phyloP scores from a whole-genome alignment of 768 basidiomycete species.

The Leccinum truebloodii region DNA sequence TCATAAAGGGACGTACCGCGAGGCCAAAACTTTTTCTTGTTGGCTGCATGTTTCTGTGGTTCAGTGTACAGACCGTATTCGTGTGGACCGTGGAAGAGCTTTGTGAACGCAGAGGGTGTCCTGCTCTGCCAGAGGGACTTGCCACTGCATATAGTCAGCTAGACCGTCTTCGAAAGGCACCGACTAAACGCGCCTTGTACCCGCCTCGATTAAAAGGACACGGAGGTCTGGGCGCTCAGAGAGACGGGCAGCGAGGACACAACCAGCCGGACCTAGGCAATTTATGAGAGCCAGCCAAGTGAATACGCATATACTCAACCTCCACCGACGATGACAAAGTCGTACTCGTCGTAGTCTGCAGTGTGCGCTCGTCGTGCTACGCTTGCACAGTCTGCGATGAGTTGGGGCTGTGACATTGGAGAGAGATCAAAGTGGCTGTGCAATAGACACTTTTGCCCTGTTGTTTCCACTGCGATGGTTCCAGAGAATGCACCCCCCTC shows the following conservation, averaged over 20 bases:
- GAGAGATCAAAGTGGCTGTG: constrained; percentile 23
- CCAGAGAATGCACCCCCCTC: constrained; percentile 40
- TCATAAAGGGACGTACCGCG: constrained; percentile 46
- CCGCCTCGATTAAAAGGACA: constrained; percentile 42
- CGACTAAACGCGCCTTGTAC: constrained; percentile 45
- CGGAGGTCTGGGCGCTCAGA: constrained; percentile 37
- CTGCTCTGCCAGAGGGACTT: constrained; percentile 40
- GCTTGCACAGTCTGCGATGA: neutral
- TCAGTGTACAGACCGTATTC: constrained; percentile 59
- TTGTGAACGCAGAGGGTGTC: constrained; percentile 44
- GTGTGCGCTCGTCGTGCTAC: constrained; percentile 8
- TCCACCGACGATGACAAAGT: constrained; percentile 57
- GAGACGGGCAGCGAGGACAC: constrained; percentile 45
- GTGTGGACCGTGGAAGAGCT: constrained; percentile 46
- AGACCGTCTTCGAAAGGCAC: accelerated
- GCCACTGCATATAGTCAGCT: constrained; percentile 38
- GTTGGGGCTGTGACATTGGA: neutral
- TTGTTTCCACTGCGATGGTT: constrained; percentile 20
- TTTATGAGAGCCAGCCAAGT: neutral
- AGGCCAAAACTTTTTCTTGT: constrained; percentile 58
- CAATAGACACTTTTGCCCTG: neutral
- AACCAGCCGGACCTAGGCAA: constrained; percentile 44
- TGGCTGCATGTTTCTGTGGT: constrained; percentile 51
- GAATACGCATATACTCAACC: constrained; percentile 32
- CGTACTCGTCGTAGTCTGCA: constrained; percentile 37